These are phyloP conservation scores for Magnusiomyces tetraspermus DNA, from an alignment of 1,139 yeast genomes.

Conservation along the genomic window DNA sequence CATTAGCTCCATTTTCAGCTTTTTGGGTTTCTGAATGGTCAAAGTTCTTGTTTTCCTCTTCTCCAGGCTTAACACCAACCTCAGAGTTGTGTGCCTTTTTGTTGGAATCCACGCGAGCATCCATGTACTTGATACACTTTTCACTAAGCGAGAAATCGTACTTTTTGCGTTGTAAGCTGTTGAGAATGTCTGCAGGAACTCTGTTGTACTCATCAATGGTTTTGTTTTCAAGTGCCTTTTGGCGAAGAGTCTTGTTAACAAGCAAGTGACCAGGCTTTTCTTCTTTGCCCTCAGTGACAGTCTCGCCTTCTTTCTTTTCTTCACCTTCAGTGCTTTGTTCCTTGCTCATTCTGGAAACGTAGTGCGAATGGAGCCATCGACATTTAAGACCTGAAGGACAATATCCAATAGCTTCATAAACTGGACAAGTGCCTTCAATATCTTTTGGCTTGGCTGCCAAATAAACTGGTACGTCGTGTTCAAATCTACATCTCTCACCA, in stretches of 20 bases:
- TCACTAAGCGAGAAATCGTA: slow-evolving; percentile 50
- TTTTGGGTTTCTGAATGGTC: slow-evolving; percentile 14
- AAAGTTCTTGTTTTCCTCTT: slow-evolving; percentile 29
- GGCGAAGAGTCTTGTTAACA: slow-evolving; percentile 33
- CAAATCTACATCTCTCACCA: slow-evolving; percentile 68
- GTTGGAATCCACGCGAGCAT: slow-evolving; percentile 40
- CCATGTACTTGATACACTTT: slow-evolving; percentile 39
- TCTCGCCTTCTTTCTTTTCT: slow-evolving; percentile 38
- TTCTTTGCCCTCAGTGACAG: background rate
- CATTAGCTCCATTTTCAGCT: no score
- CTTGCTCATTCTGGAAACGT: slow-evolving; percentile 31
- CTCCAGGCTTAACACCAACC: background rate
- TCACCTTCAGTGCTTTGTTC: no score
- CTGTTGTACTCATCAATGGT: slow-evolving; percentile 57
- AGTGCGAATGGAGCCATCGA: slow-evolving; percentile 80
- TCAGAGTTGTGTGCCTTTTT: slow-evolving; percentile 23
- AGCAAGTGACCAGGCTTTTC: background rate
- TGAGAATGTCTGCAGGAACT: slow-evolving; percentile 45
- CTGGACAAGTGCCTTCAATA: slow-evolving; percentile 73
- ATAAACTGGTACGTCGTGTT: slow-evolving; percentile 64
- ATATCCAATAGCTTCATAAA: slow-evolving; percentile 66
- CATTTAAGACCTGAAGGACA: slow-evolving; percentile 92
- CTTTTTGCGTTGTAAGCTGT: slow-evolving; percentile 52
- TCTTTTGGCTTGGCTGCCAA: slow-evolving; percentile 60
- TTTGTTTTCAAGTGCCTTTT: slow-evolving; percentile 16